A percentile compares a stretch with the other conserved stretches of the same genome.
These are phyloP conservation scores for Aspergillus pseudonomiae DNA, from an alignment of 2,329 filamentous ascomycete species.

Conservation along the genomic window DNA sequence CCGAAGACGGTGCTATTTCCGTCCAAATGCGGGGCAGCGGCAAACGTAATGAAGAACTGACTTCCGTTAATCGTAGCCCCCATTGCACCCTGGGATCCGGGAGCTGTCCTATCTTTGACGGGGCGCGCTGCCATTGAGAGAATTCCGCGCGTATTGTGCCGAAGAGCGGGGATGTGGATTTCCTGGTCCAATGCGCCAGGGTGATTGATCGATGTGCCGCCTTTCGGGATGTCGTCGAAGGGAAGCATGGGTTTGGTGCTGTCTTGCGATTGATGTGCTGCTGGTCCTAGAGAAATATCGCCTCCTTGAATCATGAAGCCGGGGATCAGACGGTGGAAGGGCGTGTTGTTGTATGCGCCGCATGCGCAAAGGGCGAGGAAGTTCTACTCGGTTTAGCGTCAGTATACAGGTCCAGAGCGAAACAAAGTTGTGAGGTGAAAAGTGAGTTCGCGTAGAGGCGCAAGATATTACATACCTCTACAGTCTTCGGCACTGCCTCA, in stretches of 20 bases:
- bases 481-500: slow-evolving; percentile 89
- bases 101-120: slow-evolving; percentile 48
- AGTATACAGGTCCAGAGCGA: neutral
- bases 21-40: slow-evolving; percentile 64
- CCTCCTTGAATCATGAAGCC: slow-evolving; percentile 68
- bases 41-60: slow-evolving; percentile 68
- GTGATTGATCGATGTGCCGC: slow-evolving; percentile 59
- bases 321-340: slow-evolving; percentile 66
- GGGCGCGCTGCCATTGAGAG: slow-evolving; percentile 62
- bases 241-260: slow-evolving; percentile 46
- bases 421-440: neutral
- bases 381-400: slow-evolving; percentile 47
- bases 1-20: slow-evolving; percentile 70
- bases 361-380: slow-evolving; percentile 68
- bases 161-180: slow-evolving; percentile 58
- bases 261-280: slow-evolving; percentile 44
- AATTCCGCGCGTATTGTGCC: slow-evolving; percentile 61
- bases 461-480: slow-evolving; percentile 62
- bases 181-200: slow-evolving; percentile 62
- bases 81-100: slow-evolving; percentile 47
- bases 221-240: slow-evolving; percentile 55
- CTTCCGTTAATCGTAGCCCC: slow-evolving; percentile 54
- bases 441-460: neutral
- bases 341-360: slow-evolving; percentile 61
- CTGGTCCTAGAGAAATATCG: slow-evolving; percentile 50